Conservation (phyloP, 2,329 filamentous ascomycete genomes). For the Diaporthe sp. region DNA sequence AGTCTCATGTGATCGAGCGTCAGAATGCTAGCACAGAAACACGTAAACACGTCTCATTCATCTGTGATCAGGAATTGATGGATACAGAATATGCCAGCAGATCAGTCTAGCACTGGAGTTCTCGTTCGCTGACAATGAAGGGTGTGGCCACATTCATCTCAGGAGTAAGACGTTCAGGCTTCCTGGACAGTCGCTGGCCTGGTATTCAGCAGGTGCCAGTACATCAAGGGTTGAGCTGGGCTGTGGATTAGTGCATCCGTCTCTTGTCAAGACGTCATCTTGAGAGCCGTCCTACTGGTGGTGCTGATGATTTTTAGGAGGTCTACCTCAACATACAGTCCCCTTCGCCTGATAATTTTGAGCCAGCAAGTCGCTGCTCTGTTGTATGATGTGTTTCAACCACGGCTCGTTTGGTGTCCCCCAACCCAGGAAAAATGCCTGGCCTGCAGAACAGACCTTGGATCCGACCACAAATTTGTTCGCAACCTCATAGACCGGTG, state of each 20-base stretch:
- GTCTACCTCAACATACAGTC: not conserved
- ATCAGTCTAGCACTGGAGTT: not conserved
- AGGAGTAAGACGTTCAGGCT: not conserved
- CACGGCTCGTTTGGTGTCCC: not conserved
- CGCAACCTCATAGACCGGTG: not conserved
- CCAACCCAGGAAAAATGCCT: not conserved
- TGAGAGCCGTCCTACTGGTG: not conserved
- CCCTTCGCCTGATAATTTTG: not conserved
- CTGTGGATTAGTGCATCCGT: not conserved
- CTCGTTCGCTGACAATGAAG: not conserved
- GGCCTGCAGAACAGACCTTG: not conserved
- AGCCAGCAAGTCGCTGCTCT: not conserved
- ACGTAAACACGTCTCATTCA: not conserved
- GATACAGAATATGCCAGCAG: too few species aligned
- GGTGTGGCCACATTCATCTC: not conserved
- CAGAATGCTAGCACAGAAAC: not conserved
- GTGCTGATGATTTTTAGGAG: not conserved
- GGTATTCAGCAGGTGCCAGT: not conserved
- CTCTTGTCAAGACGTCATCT: not conserved
- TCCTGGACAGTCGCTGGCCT: not conserved
- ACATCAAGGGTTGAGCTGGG: not conserved
- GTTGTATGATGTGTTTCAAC: not conserved
- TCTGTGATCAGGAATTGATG: not conserved
- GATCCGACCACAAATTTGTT: not conserved
- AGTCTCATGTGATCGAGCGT: not conserved